Evolutionary conservation across 2,329 filamentous ascomycete species (phyloP), one percentile per base, ranked within the genome.

Genomic region (Diaporthe sp.): DNA sequence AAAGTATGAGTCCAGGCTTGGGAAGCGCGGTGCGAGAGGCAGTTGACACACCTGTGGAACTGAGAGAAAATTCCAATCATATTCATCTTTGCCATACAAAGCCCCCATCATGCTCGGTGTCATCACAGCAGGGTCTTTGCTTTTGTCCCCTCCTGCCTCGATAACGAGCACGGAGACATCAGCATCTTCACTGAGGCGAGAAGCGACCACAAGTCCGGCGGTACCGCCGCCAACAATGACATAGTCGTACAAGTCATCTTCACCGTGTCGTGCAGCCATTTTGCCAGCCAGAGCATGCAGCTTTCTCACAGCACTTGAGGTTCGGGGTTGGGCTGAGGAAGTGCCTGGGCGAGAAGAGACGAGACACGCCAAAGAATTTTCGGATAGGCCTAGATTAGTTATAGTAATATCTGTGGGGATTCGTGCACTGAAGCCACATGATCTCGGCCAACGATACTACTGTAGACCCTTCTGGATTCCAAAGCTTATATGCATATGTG

Each of bases 201-300:
- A 82, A 15, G 86, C 86, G 71, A 88, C 81, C 1, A 86, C 83
- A 70, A 87, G 83, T n/a, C 86, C 86, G 30, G 86, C 83, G 4
- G 86, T 88, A 19, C 86, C 86, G 22, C 86, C 86, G 47, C 86
- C 86, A 27, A 87, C 85, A 65, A 88, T 81, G 75, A 88, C 79
- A 78, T 86, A 87, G 79, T 88, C 85, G 81, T 84, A 87, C 10
- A 6, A 19, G 12, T 53, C 53, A 17, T 32, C 27, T 55, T 17
- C 32, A 12, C 2, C 12, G 15, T 39, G n/a, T 63, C 9, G 25
- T 22, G 7, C 25, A 4, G 39, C 17, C 59, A 63, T 63, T 19
- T 13, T 63, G 19, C 5, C 13, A 9, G 4, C 32, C 27, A n/a
- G 8, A 13, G 30, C 9, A 3, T n/a, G 42, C 8, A n/a, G 25